Evolutionary conservation across 2,329 filamentous ascomycete species (phyloP).

Genomic region (Zelopaecilomyces penicillatus): DNA sequence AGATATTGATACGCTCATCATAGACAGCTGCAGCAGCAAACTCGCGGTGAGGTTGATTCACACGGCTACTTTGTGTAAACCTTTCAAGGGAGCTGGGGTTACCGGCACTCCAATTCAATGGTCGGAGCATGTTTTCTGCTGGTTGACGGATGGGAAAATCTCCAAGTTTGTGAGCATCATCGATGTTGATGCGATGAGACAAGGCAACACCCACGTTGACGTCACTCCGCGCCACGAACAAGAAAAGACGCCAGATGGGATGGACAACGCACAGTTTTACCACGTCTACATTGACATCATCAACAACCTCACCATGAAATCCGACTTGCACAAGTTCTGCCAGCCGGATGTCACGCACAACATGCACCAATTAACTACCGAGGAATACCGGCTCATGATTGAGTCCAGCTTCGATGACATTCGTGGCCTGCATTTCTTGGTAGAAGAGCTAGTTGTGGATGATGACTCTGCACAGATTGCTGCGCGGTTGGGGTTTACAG

Average conservation of each 20-base stretch:
- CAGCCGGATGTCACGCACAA: constrained; percentile 23
- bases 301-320: constrained; percentile 19
- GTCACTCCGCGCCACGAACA: background rate
- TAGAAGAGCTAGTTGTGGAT: constrained; percentile 23
- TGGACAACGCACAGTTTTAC: constrained; percentile 13
- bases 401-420: constrained; percentile 19
- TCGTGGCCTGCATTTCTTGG: constrained; percentile 17
- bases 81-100: background rate
- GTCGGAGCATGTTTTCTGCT: background rate
- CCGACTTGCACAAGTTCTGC: constrained; percentile 18
- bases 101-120: background rate
- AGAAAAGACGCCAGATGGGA: background rate
- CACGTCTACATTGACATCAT: constrained; percentile 23
- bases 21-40: background rate
- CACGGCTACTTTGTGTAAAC: background rate
- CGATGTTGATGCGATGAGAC: background rate
- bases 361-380: constrained; percentile 12
- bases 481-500: constrained; percentile 21
- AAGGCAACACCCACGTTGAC: background rate
- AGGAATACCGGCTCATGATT: constrained; percentile 21
- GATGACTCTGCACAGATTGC: constrained; percentile 23
- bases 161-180: background rate
- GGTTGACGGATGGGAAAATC: background rate
- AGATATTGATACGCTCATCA: background rate
- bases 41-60: background rate